Base-by-base conservation (phyloP, 495 filamentous ascomycete species). In the Aspergillus steynii region DNA sequence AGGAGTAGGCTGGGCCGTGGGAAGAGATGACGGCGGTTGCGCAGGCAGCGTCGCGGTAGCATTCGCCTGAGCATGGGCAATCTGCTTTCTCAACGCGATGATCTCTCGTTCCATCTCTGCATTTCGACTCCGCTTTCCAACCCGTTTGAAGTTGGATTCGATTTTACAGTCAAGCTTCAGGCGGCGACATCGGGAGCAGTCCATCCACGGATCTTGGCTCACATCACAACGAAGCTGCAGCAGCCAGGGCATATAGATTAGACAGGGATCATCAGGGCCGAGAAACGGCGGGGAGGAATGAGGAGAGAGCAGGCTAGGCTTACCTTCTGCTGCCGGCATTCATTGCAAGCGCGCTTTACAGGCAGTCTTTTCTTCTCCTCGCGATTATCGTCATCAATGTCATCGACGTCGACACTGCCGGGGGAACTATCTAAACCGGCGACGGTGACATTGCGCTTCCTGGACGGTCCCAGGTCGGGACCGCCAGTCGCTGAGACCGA, bases 251-350 rank as follows among this genome's bases (percentile, higher is more conserved):
- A 45, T 48, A 12, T 6, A 26, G 9, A 26, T 45, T 20, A 50
- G 53, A 9, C 20, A 2, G 53, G 12, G 6, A 42, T 42, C 10
- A 46, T 3, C 27, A 14, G 31, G 54, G 5, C 5, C 25, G 14
- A 25, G 6, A 37, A 2, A 14, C 29, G 7, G 29, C 6, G 8
- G 3, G 29, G 7, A 34, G n/a, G n/a, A 49, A n/a, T 25, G 50
- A n/a, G 26, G 27, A 34, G 53, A 37, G 55, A 54, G 34, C 53
- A 58, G 34, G 34, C n/a, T n/a, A 14, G 5, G 56, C 80, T 63
- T 67, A 93, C 91, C 83, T 97, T 97, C 75, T 97, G 93, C 74
- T 97, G 93, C 46, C 92, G 85, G 74, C 93, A 97, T 71, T 97
- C 91, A 76, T 97, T 96, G 72, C 93, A 96, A 15, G 93, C 93